These are phyloP conservation scores for Gilbertella persicaria DNA, from an alignment of 371 early-diverging fungal genomes.

Conservation along the genomic window DNA sequence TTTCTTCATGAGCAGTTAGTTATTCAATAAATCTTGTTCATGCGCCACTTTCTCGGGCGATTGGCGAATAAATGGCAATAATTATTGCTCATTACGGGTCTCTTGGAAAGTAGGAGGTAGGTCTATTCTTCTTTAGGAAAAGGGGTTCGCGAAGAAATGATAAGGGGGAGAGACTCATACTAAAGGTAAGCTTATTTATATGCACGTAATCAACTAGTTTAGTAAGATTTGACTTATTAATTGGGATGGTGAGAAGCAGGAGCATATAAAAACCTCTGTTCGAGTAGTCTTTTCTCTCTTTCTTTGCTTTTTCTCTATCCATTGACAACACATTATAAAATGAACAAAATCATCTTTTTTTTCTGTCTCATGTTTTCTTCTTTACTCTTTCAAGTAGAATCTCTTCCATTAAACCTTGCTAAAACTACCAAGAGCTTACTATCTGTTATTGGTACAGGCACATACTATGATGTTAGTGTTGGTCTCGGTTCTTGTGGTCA, in stretches of 20 bases:
- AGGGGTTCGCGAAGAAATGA: not conserved
- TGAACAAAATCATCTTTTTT: slow-evolving; percentile 9
- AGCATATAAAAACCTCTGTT: too few species aligned
- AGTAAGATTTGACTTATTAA: not conserved
- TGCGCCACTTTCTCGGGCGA: too few species aligned
- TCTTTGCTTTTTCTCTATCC: not conserved
- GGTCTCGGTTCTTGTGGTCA: slow-evolving; percentile 25
- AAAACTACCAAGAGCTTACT: slow-evolving; percentile 2
- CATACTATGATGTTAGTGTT: slow-evolving; percentile 24
- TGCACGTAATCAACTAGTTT: not conserved
- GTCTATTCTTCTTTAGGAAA: too few species aligned
- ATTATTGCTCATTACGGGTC: too few species aligned
- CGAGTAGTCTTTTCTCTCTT: not conserved
- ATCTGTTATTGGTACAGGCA: slow-evolving; percentile 17
- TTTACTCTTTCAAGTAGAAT: slow-evolving; percentile 4
- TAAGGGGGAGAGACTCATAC: not conserved
- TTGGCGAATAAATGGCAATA: too few species aligned
- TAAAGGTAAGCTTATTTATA: not conserved
- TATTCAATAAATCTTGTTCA: too few species aligned
- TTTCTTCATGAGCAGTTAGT: too few species aligned
- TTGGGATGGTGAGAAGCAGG: too few species aligned
- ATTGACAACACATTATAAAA: not conserved
- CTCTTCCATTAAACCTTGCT: slow-evolving; percentile 11
- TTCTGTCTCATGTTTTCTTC: slow-evolving; percentile 2
- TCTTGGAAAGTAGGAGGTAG: too few species aligned